Evolutionary conservation across 179 eudicot genomes (phyloP), one percentile per base, ranked within the genome.

Genomic region (Carnegiea gigantea): DNA sequence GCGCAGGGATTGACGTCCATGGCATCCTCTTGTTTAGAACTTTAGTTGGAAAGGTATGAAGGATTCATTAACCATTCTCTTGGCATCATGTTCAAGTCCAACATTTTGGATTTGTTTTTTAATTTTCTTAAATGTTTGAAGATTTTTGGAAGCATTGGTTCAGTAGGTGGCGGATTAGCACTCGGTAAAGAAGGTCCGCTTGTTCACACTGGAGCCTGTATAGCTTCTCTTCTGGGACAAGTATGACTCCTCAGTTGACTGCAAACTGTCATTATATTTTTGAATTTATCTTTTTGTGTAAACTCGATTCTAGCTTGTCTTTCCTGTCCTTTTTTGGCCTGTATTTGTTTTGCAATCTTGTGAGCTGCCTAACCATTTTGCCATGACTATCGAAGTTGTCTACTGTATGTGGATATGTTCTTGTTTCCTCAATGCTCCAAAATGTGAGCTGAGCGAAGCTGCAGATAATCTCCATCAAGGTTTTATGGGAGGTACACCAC

Each of bases 181-280:
- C 98, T 96, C 67, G 99, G 99, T 33, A 96, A 96, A 90, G 99
- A 96, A 92, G 99, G 99, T 13, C 99, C 99, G 62, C 97, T 96
- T 86, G 99, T 96, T 80, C 99, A 96, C 83, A 94, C 89, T 70
- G 99, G 99, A 87, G 99, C 99, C 83, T 96, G 99, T 82, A 96
- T 96, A 91, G 99, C 99, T 86, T 96, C 99, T 70, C 89, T 96
- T 70, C 90, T 96, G 83, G 99, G 99, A 82, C 99, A 95, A 81
- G 99, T 94, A 91, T 80, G 92, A 38, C 36, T 65, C 53, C 53
- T 54, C 40, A 53, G 1, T 33, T 49, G 20, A 33, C 44, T 20
- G 11, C 28, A 44, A 54, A 26, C 24, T 13, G 28, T 30, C n/a
- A 33, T 75, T 46, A 23, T 75, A 26, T 15, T 30, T 76, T 44